phyloP scores from a whole-genome alignment of 139 green algal species.

The Microglena sp. region DNA sequence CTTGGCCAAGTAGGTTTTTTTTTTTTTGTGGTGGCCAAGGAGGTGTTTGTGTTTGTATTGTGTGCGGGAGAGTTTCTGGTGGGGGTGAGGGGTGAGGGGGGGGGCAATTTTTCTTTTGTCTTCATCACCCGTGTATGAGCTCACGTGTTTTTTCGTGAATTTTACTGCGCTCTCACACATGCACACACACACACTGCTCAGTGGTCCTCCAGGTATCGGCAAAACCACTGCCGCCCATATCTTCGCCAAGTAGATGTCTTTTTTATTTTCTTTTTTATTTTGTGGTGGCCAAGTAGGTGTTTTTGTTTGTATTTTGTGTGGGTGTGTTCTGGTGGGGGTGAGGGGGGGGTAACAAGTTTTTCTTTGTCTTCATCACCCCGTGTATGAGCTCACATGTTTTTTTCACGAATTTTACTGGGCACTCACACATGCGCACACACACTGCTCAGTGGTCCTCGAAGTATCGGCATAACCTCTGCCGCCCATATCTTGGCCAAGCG shows the following conservation, averaged over 20 bases:
- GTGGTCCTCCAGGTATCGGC: slow-evolving; percentile 85
- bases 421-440: too few relatives aligned
- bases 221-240: slow-evolving; percentile 80
- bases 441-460: too few relatives aligned
- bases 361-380: background rate
- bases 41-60: background rate
- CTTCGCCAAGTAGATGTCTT: slow-evolving; percentile 51
- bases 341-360: background rate
- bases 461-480: too few relatives aligned
- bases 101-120: too few relatives aligned
- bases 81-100: background rate
- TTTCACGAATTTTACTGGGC: too few relatives aligned
- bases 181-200: too few relatives aligned
- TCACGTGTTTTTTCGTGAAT: background rate
- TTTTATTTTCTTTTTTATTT: too few relatives aligned
- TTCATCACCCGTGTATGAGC: background rate
- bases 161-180: slow-evolving; percentile 91
- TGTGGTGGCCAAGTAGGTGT: too few relatives aligned
- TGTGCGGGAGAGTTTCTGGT: background rate
- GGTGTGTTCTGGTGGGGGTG: background rate
- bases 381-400: background rate
- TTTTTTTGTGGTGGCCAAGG: too few relatives aligned
- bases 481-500: too few relatives aligned
- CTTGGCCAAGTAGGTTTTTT: background rate
- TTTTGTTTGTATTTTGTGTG: background rate